These are phyloP conservation scores for Oryza coarctata DNA, from an alignment of 176 grass and related monocot genomes.

Conservation along the genomic window DNA sequence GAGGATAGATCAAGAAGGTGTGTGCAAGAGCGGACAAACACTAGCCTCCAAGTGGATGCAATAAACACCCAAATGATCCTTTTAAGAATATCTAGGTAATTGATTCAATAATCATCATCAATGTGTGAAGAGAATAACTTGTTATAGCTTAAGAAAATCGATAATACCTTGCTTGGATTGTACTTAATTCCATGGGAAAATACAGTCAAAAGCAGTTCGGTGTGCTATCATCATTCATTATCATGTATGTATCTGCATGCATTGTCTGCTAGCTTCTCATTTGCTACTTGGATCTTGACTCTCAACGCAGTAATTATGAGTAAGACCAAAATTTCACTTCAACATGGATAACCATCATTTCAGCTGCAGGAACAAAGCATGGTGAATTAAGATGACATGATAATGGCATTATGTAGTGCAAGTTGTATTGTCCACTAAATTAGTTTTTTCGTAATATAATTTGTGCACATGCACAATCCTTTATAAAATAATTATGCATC, in stretches of 20 bases:
- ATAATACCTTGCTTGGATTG: constrained; percentile 20
- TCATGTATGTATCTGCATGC: constrained; percentile 13
- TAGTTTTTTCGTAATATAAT: not conserved
- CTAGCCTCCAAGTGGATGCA: not conserved
- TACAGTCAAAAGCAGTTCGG: not conserved
- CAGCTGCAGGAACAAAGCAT: constrained; percentile 17
- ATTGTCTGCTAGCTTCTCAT: constrained; percentile 3
- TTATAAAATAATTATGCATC: not conserved
- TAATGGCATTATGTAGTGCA: constrained; percentile 5
- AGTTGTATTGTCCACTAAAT: constrained; percentile 22
- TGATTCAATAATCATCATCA: not conserved
- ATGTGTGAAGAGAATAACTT: constrained; percentile 20
- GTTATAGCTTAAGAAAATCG: not conserved
- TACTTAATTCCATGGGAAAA: not conserved
- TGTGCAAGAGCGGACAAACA: not conserved
- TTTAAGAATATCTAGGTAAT: not conserved
- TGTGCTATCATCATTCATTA: constrained; percentile 16
- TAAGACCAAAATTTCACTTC: constrained; percentile 18
- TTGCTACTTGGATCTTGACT: constrained; percentile 36
- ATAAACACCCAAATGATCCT: not conserved
- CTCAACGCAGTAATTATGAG: constrained; percentile 23
- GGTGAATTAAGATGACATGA: constrained; percentile 10
- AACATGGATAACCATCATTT: constrained; percentile 30
- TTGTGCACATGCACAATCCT: not conserved
- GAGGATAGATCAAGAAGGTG: not conserved